A percentile compares a stretch with the other conserved stretches of the same genome.
These are phyloP conservation scores for Podospora fimiseda DNA, from an alignment of 495 filamentous ascomycete species.

Conservation along the genomic window DNA sequence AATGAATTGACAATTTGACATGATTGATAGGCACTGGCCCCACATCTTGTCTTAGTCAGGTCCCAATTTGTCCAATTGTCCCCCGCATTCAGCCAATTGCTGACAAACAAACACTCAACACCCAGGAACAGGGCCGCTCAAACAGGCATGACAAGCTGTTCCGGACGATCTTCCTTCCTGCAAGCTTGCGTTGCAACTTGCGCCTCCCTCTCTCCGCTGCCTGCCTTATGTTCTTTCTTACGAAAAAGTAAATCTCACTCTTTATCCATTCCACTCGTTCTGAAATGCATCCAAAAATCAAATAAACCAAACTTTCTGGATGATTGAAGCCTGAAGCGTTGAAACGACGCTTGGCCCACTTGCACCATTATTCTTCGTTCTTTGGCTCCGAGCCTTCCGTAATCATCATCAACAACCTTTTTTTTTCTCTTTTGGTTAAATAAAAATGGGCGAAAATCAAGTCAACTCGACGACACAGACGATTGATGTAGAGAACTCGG, in stretches of 20 bases:
- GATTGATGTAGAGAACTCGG: conserved; percentile 2
- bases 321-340: too few relatives aligned
- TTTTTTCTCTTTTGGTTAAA: conserved; percentile 1
- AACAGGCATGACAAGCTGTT: neutral
- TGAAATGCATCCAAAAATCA: neutral
- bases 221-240: too few relatives aligned
- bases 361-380: neutral
- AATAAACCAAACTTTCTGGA: too few relatives aligned
- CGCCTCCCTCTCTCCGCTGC: too few relatives aligned
- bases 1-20: too few relatives aligned
- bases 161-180: neutral
- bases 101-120: neutral
- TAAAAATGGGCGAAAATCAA: conserved; percentile 9
- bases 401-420: neutral
- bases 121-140: neutral
- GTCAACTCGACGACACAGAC: neutral
- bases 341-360: too few relatives aligned
- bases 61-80: neutral
- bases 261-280: too few relatives aligned
- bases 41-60: neutral
- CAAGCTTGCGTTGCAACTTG: neutral
- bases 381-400: neutral
- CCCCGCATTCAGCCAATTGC: neutral
- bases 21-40: too few relatives aligned
- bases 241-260: too few relatives aligned